Conservation (phyloP, 1,139 yeast species). For the Yamadazyma taylorii region DNA sequence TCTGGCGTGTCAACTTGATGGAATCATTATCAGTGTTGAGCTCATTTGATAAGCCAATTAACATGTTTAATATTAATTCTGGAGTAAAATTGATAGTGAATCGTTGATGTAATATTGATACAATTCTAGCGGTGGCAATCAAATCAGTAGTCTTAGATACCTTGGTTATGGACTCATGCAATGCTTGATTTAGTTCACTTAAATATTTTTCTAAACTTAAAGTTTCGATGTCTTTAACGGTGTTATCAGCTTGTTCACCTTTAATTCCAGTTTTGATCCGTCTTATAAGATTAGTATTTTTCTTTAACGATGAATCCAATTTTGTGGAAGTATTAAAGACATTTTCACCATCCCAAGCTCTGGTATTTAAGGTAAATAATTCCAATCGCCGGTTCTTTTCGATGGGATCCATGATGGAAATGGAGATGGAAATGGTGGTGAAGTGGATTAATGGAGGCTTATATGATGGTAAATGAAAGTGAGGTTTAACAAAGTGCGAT, state of each 20-base stretch:
- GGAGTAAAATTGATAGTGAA: constrained; percentile 58
- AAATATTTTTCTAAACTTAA: constrained; percentile 75
- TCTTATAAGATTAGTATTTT: constrained; percentile 79
- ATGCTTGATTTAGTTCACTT: constrained; percentile 64
- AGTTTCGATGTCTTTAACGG: constrained; percentile 61
- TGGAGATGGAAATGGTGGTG: background rate
- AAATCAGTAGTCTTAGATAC: constrained; percentile 61
- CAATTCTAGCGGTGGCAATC: constrained; percentile 62
- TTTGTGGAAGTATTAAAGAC: constrained; percentile 29
- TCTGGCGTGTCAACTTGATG: constrained; percentile 35
- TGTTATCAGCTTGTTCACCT: constrained; percentile 32
- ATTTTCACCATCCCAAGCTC: constrained; percentile 56
- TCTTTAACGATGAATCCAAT: constrained; percentile 78
- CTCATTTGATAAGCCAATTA: constrained; percentile 44
- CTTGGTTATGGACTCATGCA: constrained; percentile 62
- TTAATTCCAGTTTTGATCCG: constrained; percentile 60
- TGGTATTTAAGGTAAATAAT: constrained; percentile 41
- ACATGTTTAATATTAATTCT: constrained; percentile 46
- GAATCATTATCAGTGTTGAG: constrained; percentile 45
- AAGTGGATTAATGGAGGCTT: background rate
- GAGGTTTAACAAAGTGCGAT: too few species aligned
- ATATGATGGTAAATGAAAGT: too few species aligned
- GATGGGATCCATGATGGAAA: too few species aligned
- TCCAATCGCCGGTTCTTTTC: constrained; percentile 11
- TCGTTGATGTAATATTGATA: constrained; percentile 77